Conservation (phyloP, 2,329 filamentous ascomycete species). For the Aureobasidium namibiae region DNA sequence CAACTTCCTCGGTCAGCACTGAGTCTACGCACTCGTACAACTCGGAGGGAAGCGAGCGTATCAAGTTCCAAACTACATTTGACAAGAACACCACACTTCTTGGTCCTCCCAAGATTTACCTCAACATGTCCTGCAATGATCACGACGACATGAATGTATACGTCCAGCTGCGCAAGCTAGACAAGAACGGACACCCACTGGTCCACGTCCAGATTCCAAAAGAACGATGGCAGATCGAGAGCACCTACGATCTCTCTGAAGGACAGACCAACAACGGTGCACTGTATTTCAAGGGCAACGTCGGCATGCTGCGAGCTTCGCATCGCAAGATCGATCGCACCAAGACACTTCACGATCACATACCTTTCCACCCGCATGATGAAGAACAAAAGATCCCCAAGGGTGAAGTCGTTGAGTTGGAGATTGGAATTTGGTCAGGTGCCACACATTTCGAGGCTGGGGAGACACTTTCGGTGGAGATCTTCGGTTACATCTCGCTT, state of each 20-base stretch:
- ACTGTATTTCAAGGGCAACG: conserved; percentile 33
- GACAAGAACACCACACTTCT: conserved; percentile 30
- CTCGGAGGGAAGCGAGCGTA: conserved; percentile 23
- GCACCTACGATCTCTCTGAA: conserved; percentile 27
- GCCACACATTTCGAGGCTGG: conserved; percentile 38
- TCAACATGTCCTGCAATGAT: conserved; percentile 22
- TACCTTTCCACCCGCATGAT: conserved; percentile 33
- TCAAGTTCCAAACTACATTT: conserved; percentile 33
- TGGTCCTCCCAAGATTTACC: conserved; percentile 37
- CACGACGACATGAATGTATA: conserved; percentile 40
- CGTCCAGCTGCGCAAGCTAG: conserved; percentile 38
- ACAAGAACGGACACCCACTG: conserved; percentile 34
- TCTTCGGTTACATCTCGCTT: conserved; percentile 7
- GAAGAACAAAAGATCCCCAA: conserved; percentile 31
- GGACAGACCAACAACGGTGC: conserved; percentile 32
- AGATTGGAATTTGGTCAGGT: conserved; percentile 41
- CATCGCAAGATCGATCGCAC: conserved; percentile 30
- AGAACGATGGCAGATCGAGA: conserved; percentile 17
- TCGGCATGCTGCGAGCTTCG: conserved; percentile 39
- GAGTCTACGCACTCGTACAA: conserved; percentile 22
- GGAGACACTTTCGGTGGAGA: conserved; percentile 19
- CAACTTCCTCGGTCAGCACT: neutral
- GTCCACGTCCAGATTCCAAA: conserved; percentile 37
- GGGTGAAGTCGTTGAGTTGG: conserved; percentile 35
- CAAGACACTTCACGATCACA: conserved; percentile 22